phyloP scores from a whole-genome alignment of 2,329 filamentous ascomycete species.

The Penicillium fuscoglaucum region DNA sequence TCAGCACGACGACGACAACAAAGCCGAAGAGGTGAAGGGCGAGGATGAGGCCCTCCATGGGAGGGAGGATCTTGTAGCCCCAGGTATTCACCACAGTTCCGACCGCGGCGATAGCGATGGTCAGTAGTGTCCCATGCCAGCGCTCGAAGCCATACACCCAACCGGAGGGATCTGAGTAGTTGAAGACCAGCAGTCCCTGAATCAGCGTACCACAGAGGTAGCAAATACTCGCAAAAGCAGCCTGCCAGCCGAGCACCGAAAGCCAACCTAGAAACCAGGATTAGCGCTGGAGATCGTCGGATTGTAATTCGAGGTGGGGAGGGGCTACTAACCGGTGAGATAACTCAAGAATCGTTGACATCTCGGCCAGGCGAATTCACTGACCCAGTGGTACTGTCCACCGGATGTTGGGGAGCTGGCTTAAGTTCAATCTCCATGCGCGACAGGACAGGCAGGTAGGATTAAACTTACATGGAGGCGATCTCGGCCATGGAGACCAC shows the following conservation, averaged over 20 bases:
- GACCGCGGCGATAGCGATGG: conserved; percentile 50
- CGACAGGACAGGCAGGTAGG: background rate
- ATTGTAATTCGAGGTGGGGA: background rate
- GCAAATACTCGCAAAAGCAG: conserved; percentile 36
- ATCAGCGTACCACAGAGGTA: conserved; percentile 38
- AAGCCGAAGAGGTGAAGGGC: conserved; percentile 52
- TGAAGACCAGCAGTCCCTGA: conserved; percentile 38
- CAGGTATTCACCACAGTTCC: conserved; percentile 55
- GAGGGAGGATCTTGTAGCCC: conserved; percentile 47
- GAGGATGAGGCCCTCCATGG: conserved; percentile 54
- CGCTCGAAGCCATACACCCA: conserved; percentile 25
- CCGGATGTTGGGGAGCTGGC: conserved; percentile 39
- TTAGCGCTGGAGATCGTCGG: background rate
- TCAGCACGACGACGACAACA: conserved; percentile 42
- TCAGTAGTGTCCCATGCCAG: conserved; percentile 49
- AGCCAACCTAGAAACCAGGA: conserved; percentile 32
- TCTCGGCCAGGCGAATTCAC: conserved; percentile 38
- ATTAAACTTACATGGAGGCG: conserved; percentile 36
- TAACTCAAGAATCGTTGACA: conserved; percentile 40
- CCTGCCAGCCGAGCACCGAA: conserved; percentile 41
- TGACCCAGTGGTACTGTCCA: conserved; percentile 45
- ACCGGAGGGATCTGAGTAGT: conserved; percentile 26
- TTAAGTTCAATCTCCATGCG: conserved; percentile 3
- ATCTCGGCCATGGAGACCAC: conserved; percentile 44
- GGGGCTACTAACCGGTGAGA: conserved; percentile 30